Evolutionary conservation across 495 filamentous ascomycete species (phyloP).

Genomic region (Corynascus novoguineensis): DNA sequence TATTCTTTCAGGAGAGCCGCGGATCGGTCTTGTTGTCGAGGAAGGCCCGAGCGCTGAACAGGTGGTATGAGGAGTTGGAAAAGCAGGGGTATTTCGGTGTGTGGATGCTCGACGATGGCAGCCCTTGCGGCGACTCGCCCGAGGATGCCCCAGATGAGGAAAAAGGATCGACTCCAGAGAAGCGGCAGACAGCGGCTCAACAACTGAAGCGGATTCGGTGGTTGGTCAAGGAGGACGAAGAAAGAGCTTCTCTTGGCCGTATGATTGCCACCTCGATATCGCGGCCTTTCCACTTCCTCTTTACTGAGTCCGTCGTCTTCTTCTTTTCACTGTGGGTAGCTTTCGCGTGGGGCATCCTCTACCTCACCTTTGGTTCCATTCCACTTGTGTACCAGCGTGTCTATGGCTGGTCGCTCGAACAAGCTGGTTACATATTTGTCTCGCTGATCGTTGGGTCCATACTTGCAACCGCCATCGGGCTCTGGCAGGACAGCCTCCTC

Average conservation of each 20-base stretch:
- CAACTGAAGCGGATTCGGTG: constrained; percentile 66
- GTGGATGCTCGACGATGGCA: constrained; percentile 8
- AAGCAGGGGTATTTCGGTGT: constrained; percentile 60
- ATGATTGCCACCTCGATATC: constrained; percentile 75
- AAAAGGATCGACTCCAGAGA: constrained; percentile 14
- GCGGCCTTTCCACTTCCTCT: constrained; percentile 77
- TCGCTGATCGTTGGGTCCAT: constrained; percentile 65
- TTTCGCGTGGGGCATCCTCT: constrained; percentile 87
- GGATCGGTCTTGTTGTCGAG: constrained; percentile 75
- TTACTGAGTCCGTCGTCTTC: constrained; percentile 91
- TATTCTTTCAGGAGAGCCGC: constrained; percentile 77
- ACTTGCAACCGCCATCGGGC: constrained; percentile 64
- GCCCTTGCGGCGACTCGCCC: background rate
- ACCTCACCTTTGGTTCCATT: constrained; percentile 73
- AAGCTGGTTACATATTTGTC: constrained; percentile 66
- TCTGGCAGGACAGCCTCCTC: constrained; percentile 59
- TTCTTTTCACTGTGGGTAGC: constrained; percentile 89
- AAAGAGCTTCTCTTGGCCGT: constrained; percentile 59
- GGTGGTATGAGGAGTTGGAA: constrained; percentile 73
- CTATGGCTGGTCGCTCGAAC: constrained; percentile 62
- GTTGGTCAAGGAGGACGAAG: constrained; percentile 80
- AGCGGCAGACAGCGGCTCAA: constrained; percentile 12
- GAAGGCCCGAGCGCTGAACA: constrained; percentile 68
- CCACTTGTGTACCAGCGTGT: constrained; percentile 69
- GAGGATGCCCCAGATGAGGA: constrained; percentile 18